phyloP scores from a whole-genome alignment of 1,284 basidiomycete species.

The Rhizopogon hawkerae region DNA sequence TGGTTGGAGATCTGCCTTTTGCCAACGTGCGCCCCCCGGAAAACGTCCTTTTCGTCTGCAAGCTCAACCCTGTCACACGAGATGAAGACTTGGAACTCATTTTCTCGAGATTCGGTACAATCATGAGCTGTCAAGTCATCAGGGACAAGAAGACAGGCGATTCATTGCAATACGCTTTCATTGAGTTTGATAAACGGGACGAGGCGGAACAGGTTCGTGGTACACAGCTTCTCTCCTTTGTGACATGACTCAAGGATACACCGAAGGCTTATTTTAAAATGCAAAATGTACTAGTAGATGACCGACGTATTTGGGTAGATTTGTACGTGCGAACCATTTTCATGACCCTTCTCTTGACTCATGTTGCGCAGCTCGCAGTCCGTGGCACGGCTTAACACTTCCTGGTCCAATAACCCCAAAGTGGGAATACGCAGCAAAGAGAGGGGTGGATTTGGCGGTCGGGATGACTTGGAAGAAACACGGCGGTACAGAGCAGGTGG shows the following conservation, averaged over 20 bases:
- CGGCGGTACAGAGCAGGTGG: conserved; percentile 49
- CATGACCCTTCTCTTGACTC: conserved; percentile 10
- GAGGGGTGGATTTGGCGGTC: conserved; percentile 50
- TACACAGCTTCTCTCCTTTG: conserved; percentile 1
- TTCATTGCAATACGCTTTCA: conserved; percentile 95
- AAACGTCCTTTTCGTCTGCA: conserved; percentile 98
- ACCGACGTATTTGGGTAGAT: conserved; percentile 97
- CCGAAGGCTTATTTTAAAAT: conserved; percentile 95
- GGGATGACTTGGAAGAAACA: conserved; percentile 65
- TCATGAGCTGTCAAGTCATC: conserved; percentile 97
- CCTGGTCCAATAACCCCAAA: conserved; percentile 68
- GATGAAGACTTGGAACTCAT: conserved; percentile 97
- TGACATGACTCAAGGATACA: conserved; percentile 4
- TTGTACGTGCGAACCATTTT: conserved; percentile 43
- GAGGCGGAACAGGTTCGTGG: conserved; percentile 80
- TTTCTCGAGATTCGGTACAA: conserved; percentile 90
- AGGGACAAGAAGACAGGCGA: conserved; percentile 94
- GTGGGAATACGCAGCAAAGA: conserved; percentile 39
- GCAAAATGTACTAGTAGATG: conserved; percentile 99
- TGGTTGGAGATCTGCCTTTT: conserved; percentile 98
- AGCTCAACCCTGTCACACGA: conserved; percentile 90
- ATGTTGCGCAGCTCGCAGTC: conserved; percentile 68
- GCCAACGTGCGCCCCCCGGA: conserved; percentile 97
- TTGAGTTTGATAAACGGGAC: conserved; percentile 92
- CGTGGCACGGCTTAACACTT: conserved; percentile 65